Base-by-base conservation (phyloP, 2,329 filamentous ascomycete genomes). In the Chaetomiaceae sp. region DNA sequence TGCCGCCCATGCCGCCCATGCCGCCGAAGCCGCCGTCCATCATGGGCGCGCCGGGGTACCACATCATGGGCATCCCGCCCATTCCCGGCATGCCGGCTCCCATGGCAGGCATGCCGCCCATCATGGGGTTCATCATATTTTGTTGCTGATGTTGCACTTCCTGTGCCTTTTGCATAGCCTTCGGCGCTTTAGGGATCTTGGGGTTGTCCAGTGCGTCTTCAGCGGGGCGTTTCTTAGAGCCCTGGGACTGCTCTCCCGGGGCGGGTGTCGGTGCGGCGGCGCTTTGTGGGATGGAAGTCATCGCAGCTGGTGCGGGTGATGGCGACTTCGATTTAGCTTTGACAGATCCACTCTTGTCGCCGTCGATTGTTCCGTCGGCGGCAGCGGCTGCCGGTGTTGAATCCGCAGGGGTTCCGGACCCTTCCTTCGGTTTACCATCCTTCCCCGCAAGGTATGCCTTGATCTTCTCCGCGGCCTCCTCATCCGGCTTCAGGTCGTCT, bases 401-500 rank as follows among this genome's bases (percentile, higher is more conserved):
- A 59, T 29, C 45, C 14, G 54, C 73, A 18, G 71, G 57, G 39
- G 68, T 76, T 56, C 75, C 74, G n/a, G 71, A 71, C 41, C 64
- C 62, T 47, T 70, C 67, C 61, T 69, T 72, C 40, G 64, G 57
- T 50, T 65, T 69, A 55, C 53, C 59, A 50, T 70, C 66, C 60
- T 78, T 76, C 49, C 68, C 68, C 15, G 62, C 60, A 14, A 81
- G 63, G 61, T 85, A 96, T 32, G 78, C 78, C 69, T 87, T 86
- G 55, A 95, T 87, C 68, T 86, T 90, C 59, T 78, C 74, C 54
- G 81, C 78, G 52, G 82, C 79, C 57, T 93, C 88, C 56, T 88
- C 84, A 68, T 97, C 89, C 54, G 83, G 71, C 63, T 83, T 80
- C 58, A 98, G 79, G 68, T 95, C 86, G 76, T 96, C 91, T 70